Percentiles rank a stretch among this genome's conserved stretches.
Evolutionary conservation across 2,329 filamentous ascomycete genomes (phyloP).

Genomic region (Phialocephala sp.): DNA sequence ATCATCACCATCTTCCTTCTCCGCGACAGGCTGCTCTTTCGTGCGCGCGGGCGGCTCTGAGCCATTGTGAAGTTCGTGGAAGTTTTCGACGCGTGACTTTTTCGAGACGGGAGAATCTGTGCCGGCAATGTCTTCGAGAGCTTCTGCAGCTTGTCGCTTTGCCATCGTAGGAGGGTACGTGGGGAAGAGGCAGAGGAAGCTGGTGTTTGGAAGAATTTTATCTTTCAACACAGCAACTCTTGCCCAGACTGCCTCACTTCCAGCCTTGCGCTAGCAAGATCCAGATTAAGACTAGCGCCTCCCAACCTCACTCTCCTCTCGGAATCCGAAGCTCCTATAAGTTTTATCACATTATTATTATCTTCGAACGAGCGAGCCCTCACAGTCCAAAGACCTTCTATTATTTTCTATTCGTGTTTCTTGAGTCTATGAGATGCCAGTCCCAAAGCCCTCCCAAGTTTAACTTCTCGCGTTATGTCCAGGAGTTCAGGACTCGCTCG

Average conservation of each 20-base stretch:
- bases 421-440: too few relatives aligned
- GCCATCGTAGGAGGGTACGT: conserved; percentile 44
- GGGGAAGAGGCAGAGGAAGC: background rate
- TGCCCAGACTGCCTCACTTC: background rate
- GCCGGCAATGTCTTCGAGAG: conserved; percentile 61
- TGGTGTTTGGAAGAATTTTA: conserved; percentile 14
- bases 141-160: conserved; percentile 66
- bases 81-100: conserved; percentile 54
- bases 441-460: too few relatives aligned
- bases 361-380: too few relatives aligned
- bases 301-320: background rate
- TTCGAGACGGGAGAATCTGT: conserved; percentile 65
- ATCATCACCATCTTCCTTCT: conserved; percentile 41
- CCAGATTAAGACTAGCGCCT: background rate
- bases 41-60: conserved; percentile 41
- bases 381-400: too few relatives aligned
- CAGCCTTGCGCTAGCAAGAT: conserved; percentile 2
- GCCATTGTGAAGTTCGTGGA: conserved; percentile 37
- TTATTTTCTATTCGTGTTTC: too few relatives aligned
- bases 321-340: background rate
- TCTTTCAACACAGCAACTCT: background rate
- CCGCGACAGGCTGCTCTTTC: conserved; percentile 26
- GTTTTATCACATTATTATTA: too few relatives aligned
- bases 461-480: too few relatives aligned
- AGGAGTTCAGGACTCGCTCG: too few relatives aligned